Base-by-base conservation (phyloP, 768 basidiomycete species). In the Trametes maxima region DNA sequence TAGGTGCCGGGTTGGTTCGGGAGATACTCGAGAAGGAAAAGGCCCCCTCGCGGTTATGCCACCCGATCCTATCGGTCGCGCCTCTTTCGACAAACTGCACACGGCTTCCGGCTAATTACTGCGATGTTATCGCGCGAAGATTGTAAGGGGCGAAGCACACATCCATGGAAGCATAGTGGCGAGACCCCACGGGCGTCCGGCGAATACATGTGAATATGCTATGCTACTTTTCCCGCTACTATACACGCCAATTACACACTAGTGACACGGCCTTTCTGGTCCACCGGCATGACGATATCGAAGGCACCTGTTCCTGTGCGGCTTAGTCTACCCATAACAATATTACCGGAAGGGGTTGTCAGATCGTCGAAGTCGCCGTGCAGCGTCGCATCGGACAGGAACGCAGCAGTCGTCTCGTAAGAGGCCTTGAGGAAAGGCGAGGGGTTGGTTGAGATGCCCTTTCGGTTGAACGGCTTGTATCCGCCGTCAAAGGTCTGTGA, bases 361-460 rank as follows among this genome's bases (percentile, higher is more conserved):
- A 98, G 79, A 70, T 95, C 90, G 72, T 98, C 96, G 75, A 92
- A 98, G 77, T 98, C 97, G 24, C 97, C 97, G 71, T 89, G 87
- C 48, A 99, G 78, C 0, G 95, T 93, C 19, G 97, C 96, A 60
- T 99, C 75, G 4, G 95, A 92, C 66, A 99, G 75, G 81, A 99
- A 97, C 1, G 88, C 81, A 1, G 89, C 92, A 0, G 96, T 98
- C 4, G 95, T 98, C 76, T 98, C 97, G 76, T 92, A 99, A 10
- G 95, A 97, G 1, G 97, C 97, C 74, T 98, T 98, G 56, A 98
- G 85, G 42, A 98, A 82, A 8, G 96, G 94, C n/a, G 95, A 98
- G 24, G 94, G 87, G 74, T 93, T 94, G 46, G 89, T 85, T 22
- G 92, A 89, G 59, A 99, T 90, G 54, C 97, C 97, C 65, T 90